These are phyloP conservation scores for Chlamydomonas sp. DNA, from an alignment of 139 green algal genomes.

Conservation along the genomic window DNA sequence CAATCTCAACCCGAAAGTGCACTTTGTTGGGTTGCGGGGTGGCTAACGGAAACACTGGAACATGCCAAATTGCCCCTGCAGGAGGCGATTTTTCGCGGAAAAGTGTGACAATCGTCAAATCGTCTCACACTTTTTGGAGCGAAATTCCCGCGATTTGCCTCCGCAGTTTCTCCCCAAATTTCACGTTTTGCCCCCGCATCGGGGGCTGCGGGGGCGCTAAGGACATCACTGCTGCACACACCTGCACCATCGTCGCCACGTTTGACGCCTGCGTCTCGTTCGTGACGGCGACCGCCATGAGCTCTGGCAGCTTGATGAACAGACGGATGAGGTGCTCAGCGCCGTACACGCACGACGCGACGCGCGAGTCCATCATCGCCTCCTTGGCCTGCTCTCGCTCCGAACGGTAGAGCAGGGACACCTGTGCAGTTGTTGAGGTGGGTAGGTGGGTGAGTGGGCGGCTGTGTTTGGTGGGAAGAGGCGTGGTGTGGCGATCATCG, in stretches of 20 bases:
- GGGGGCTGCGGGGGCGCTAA: not conserved
- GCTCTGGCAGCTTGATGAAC: conserved; percentile 78
- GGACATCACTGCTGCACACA: conserved; percentile 1
- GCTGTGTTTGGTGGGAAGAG: too few relatives aligned
- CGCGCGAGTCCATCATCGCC: conserved; percentile 28
- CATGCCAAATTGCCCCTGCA: not conserved
- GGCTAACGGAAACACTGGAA: not conserved
- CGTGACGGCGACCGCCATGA: conserved; percentile 27
- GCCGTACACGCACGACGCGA: conserved; percentile 68
- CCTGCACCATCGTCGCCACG: conserved; percentile 33
- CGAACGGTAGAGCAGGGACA: conserved; percentile 70
- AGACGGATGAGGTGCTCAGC: conserved; percentile 83
- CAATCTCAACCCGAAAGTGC: too few relatives aligned
- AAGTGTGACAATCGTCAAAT: too few relatives aligned
- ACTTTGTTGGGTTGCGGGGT: too few relatives aligned
- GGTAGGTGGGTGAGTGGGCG: too few relatives aligned
- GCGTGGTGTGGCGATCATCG: conserved; percentile 30
- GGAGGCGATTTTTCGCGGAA: not conserved
- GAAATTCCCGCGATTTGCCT: too few relatives aligned
- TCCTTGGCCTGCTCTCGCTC: conserved; percentile 55
- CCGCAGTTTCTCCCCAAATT: too few relatives aligned
- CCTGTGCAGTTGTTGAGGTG: too few relatives aligned
- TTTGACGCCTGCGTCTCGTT: conserved; percentile 24
- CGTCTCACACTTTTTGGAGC: too few relatives aligned
- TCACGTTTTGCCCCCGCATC: not conserved